phyloP scores from a whole-genome alignment of 129 eudicot species.

The Ambrosia trifida region DNA sequence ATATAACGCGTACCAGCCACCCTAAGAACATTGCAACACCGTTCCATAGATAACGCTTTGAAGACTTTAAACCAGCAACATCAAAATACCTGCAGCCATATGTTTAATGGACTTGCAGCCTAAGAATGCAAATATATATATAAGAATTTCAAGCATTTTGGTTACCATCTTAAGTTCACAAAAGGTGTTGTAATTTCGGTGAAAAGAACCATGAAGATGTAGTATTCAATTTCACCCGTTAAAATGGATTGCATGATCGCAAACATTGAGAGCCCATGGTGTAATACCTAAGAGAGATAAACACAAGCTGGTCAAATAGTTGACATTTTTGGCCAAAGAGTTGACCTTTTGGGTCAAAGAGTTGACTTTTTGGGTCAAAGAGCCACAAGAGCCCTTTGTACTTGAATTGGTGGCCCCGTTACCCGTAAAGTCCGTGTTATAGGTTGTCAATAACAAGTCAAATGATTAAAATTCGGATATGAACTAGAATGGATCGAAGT shows the following conservation, averaged over 20 bases:
- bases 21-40: constrained; percentile 84
- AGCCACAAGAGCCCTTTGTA: background rate
- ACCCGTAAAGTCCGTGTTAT: background rate
- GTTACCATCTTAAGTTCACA: constrained; percentile 86
- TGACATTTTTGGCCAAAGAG: background rate
- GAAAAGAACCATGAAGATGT: constrained; percentile 79
- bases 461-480: background rate
- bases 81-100: constrained; percentile 64
- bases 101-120: constrained; percentile 3
- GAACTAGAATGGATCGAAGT: background rate
- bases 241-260: constrained; percentile 59
- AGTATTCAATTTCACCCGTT: constrained; percentile 63
- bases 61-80: constrained; percentile 70
- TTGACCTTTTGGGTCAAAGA: background rate
- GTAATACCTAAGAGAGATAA: constrained; percentile 50
- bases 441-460: background rate
- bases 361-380: background rate
- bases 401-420: background rate
- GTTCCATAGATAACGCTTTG: constrained; percentile 61
- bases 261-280: constrained; percentile 81
- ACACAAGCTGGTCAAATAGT: constrained; percentile 1
- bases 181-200: constrained; percentile 84
- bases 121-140: constrained; percentile 10
- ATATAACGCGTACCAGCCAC: constrained; percentile 70
- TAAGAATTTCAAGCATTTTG: background rate